Evolutionary conservation across 768 basidiomycete genomes (phyloP), one percentile per base, ranked within the genome.

Genomic region (Rhizopogon vesiculosus): DNA sequence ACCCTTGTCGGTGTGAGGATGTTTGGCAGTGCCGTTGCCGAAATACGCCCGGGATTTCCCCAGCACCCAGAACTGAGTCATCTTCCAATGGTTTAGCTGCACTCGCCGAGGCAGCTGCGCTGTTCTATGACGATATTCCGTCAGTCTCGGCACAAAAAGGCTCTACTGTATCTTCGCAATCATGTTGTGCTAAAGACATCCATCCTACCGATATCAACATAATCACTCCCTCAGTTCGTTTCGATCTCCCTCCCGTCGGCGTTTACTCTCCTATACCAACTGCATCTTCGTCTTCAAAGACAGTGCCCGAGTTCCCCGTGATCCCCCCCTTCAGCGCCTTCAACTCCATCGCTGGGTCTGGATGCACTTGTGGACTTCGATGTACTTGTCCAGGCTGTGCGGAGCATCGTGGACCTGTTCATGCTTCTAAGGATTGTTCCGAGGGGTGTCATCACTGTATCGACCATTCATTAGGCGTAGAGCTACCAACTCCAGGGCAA

Each of bases 341-440:
- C 43, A 72, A 74, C 19, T 84, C 85, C 5, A 66, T 86, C 12
- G 84, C 86, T 2, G 85, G 82, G 13, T 78, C 86, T 2, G 86
- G 85, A 2, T 91, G 89, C 64, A 86, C 84, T 7, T 90, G 89
- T 63, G 87, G 87, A 31, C 67, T 81, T 42, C 71, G 72, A 41
- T 91, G 89, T 63, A 77, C 77, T 13, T 91, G 89, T 68, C 87
- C 87, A 0, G 87, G 87, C 35, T 91, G 89, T 64, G 66, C 80
- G 9, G 77, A 86, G 61, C 89, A 91, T 63, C 84, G 86, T n/a
- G 81, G 83, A 1, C 55, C 68, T 16, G 74, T 76, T 16, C 66
- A 82, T 56, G 78, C 72, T 18, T 75, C 75, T 43, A 65, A 61
- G 38, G 73, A 75, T 61, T 78, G 77, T 44, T 62, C 73, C 16